Conservation (phyloP, 2,329 filamentous ascomycete genomes). For the Podosphaera fusca region DNA sequence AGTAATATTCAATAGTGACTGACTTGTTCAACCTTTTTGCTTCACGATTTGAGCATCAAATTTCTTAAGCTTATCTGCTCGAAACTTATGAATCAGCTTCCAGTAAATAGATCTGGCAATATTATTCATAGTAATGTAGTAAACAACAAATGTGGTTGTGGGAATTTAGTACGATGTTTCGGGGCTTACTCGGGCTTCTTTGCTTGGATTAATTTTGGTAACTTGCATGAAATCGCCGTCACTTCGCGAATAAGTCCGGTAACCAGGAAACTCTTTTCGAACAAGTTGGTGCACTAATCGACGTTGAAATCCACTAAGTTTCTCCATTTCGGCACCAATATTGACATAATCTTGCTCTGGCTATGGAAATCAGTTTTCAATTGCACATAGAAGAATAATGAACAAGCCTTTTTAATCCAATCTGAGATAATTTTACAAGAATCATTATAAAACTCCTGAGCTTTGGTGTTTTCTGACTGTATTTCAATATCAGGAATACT, state of each 20-base stretch:
- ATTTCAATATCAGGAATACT: conserved; percentile 12
- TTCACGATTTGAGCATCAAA: conserved; percentile 8
- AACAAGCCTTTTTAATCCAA: conserved; percentile 7
- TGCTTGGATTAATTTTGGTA: conserved; percentile 8
- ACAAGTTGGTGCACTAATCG: conserved; percentile 42
- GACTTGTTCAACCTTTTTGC: conserved; percentile 9
- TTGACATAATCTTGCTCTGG: conserved; percentile 20
- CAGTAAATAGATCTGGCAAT: neutral
- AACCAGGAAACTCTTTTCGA: conserved; percentile 30
- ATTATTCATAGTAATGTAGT: neutral
- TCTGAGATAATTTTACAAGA: conserved; percentile 9
- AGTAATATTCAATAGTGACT: conserved; percentile 17
- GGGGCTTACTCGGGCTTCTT: conserved; percentile 10
- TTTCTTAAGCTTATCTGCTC: conserved; percentile 3
- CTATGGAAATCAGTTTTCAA: conserved; percentile 2
- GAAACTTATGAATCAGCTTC: neutral
- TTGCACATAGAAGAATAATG: neutral
- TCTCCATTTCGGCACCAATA: conserved; percentile 18
- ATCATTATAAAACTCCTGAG: conserved; percentile 10
- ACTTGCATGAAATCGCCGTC: conserved; percentile 15
- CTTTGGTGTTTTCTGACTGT: conserved; percentile 6
- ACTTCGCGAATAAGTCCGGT: conserved; percentile 9
- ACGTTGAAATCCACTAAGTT: conserved; percentile 36
- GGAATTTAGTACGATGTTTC: neutral
- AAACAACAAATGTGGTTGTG: neutral